phyloP scores from a whole-genome alignment of 345 rosid genomes.

The Clausena lansium region DNA sequence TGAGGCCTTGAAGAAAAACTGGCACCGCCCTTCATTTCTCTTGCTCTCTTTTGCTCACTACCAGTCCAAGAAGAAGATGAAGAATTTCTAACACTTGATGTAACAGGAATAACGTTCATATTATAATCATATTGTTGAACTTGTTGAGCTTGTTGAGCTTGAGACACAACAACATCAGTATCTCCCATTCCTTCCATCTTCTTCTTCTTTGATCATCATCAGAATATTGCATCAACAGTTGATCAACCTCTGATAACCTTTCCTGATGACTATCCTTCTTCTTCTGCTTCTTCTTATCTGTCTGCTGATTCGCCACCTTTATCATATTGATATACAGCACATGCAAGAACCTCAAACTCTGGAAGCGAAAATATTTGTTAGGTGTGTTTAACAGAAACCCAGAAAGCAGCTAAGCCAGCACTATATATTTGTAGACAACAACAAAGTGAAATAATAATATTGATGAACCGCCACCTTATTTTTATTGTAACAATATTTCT shows the following conservation, averaged over 20 bases:
- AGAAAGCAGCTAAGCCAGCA: too few relatives aligned
- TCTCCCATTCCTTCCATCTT: constrained; percentile 34
- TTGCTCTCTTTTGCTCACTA: constrained; percentile 35
- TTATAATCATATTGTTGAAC: background rate
- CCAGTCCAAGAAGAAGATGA: constrained; percentile 20
- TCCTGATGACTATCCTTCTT: background rate
- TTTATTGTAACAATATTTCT: too few relatives aligned
- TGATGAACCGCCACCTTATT: too few relatives aligned
- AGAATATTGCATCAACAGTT: background rate
- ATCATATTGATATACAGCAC: background rate
- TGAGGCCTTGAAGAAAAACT: background rate
- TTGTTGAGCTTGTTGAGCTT: background rate
- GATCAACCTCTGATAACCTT: constrained; percentile 3
- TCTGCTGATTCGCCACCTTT: constrained; percentile 40
- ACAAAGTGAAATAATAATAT: too few relatives aligned
- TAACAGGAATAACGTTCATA: background rate
- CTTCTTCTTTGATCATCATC: background rate
- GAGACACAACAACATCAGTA: background rate
- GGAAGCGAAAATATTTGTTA: too few relatives aligned
- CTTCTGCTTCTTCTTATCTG: background rate
- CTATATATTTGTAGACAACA: too few relatives aligned
- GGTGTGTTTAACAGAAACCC: too few relatives aligned
- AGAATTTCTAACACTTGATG: background rate
- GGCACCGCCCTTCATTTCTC: constrained; percentile 35
- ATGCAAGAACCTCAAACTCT: too few relatives aligned